A percentile compares a stretch with the other conserved stretches of the same genome.
Evolutionary conservation across 106 monocot genomes (phyloP).

Genomic region (Dioscorea dumetorum): DNA sequence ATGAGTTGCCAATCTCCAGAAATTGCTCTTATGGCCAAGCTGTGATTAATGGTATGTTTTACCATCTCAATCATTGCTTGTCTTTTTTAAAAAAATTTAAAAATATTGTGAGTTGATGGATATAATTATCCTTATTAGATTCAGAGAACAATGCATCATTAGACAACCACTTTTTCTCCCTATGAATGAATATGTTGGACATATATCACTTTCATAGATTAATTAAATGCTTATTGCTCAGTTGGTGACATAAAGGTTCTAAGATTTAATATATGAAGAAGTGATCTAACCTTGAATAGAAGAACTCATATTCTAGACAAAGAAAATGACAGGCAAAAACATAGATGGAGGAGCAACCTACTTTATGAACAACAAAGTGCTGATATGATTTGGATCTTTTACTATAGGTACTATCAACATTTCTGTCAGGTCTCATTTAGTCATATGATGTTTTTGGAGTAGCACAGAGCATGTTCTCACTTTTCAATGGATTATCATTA

Average conservation of each 20-base stretch:
- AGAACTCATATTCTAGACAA: too few relatives aligned
- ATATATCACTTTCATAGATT: not conserved
- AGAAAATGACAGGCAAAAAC: too few relatives aligned
- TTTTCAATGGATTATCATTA: too few relatives aligned
- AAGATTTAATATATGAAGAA: not conserved
- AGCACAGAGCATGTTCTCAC: too few relatives aligned
- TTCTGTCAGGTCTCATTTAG: too few relatives aligned
- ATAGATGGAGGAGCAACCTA: too few relatives aligned
- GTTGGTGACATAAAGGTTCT: not conserved
- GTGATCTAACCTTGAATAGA: not conserved
- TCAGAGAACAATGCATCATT: not conserved
- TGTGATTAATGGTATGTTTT: slow-evolving; percentile 61
- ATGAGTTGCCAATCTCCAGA: slow-evolving; percentile 27
- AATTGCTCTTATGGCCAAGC: slow-evolving; percentile 70
- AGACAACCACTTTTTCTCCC: not conserved
- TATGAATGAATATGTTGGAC: not conserved
- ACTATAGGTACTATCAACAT: too few relatives aligned
- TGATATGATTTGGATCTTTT: too few relatives aligned
- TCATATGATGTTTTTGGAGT: too few relatives aligned
- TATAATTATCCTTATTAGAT: too few relatives aligned
- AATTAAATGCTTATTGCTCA: not conserved
- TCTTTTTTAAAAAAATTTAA: not conserved
- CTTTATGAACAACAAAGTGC: too few relatives aligned
- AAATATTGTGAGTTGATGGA: not conserved
- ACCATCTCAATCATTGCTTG: not conserved